A percentile compares a stretch with the other conserved stretches of the same genome.
Conservation (phyloP, 208 protist genomes). For the Trypanosoma congolense region DNA sequence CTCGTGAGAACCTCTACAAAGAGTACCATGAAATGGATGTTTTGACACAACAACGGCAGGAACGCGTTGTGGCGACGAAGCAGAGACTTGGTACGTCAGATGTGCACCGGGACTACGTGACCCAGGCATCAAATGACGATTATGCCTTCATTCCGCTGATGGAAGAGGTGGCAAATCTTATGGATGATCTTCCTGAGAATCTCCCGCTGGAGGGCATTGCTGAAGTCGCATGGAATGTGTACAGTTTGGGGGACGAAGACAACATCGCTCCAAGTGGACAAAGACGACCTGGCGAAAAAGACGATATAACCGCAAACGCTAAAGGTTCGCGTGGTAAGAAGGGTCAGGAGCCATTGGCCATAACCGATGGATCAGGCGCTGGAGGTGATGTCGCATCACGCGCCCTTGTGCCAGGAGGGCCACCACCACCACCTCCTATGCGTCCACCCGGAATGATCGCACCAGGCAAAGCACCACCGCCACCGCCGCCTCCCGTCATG, state of each 20-base stretch:
- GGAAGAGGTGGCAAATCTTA: slow-evolving; percentile 30
- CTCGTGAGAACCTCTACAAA: slow-evolving; percentile 31
- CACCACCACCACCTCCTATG: slow-evolving; percentile 11
- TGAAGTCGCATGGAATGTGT: slow-evolving; percentile 25
- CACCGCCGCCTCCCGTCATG: slow-evolving; percentile 30
- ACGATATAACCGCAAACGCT: slow-evolving; percentile 9
- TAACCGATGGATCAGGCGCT: slow-evolving; percentile 4
- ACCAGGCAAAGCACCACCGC: slow-evolving; percentile 6
- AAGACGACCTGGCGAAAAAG: slow-evolving; percentile 17
- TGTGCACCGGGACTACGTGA: slow-evolving; percentile 33
- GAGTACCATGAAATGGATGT: slow-evolving; percentile 38
- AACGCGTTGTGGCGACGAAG: slow-evolving; percentile 19
- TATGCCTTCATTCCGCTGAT: slow-evolving; percentile 29
- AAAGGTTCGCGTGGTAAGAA: background rate
- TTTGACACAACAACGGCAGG: slow-evolving; percentile 20
- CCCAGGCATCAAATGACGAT: slow-evolving; percentile 23
- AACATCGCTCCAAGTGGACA: slow-evolving; percentile 33
- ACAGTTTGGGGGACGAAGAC: slow-evolving; percentile 22
- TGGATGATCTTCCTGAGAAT: slow-evolving; percentile 47
- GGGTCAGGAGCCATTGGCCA: slow-evolving; percentile 12
- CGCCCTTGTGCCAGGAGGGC: background rate
- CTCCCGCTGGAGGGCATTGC: slow-evolving; percentile 42
- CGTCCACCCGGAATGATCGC: slow-evolving; percentile 6
- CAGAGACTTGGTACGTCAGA: slow-evolving; percentile 14
- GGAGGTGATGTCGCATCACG: background rate